Evolutionary conservation across 352 stramenopile species (phyloP), one percentile per base, ranked within the genome.

Genomic region (Thraustochytrium sp.): DNA sequence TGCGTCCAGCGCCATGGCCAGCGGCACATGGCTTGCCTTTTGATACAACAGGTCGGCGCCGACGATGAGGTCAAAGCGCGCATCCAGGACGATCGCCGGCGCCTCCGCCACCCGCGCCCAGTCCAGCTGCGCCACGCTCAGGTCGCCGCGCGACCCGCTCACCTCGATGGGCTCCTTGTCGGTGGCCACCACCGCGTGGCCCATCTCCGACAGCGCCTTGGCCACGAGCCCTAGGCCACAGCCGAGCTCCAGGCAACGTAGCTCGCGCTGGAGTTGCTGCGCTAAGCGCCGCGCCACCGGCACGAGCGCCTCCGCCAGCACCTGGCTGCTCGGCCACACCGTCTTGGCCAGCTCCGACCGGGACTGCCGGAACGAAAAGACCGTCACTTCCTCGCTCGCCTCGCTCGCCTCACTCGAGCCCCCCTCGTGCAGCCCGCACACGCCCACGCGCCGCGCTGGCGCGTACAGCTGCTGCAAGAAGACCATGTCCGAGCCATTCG

Each of bases 21-120:
- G n/a, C 0, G 59, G 26, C 8, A 72, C 18, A n/a, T 49, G 59
- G 34, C 59, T 72, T n/a, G 34, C 59, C 23, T 72, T 72, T n/a
- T 72, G 59, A 40, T 72, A 72, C 18, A 72, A 29, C 8, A 72
- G 59, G 59, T 72, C 59, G 59, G 59, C 59, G 38, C 59, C 59
- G 23, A 72, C 59, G 42, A 72, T 72, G 3, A 72, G 34, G 38
- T 72, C 59, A 40, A 72, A 72, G 5, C 34, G 16, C 8, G 8
- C 9, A 0, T 29, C n/a, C n/a, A n/a, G 59, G 4, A 72, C 59
- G 4, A n/a, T 4, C 29, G 34, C 59, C 8, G 59, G 59, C 13
- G 59, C 59, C 38, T 72, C 8, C 8, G 37, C 59, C 16, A 49
- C 8, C 11, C 59, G 9, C 8, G 34, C 13, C 59, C 59, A 72